Conservation (phyloP, 306 rosid species). For the Prunus mongolica region DNA sequence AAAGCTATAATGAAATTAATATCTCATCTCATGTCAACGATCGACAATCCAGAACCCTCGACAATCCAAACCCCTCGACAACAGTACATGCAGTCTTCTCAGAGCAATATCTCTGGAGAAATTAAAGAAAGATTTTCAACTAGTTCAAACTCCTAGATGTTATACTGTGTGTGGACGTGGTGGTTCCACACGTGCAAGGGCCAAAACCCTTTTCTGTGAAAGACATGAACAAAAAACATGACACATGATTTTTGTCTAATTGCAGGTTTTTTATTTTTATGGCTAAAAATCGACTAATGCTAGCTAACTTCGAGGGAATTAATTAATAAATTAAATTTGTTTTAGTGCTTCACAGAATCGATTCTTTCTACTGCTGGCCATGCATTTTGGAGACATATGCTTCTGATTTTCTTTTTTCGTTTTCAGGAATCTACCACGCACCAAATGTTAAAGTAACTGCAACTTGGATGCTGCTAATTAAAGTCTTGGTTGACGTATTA, state of each 20-base stretch:
- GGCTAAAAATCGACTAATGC: background rate
- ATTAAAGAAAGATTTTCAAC: background rate
- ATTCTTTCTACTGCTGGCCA: background rate
- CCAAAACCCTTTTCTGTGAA: background rate
- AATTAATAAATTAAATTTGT: background rate
- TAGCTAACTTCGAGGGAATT: background rate
- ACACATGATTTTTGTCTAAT: conserved; percentile 11
- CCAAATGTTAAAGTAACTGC: background rate
- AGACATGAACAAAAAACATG: conserved; percentile 1
- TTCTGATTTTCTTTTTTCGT: background rate
- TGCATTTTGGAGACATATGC: conserved; percentile 7
- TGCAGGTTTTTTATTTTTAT: background rate
- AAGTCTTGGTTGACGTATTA: no score
- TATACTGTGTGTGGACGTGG: background rate
- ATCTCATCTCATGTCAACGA: background rate
- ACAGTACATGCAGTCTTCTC: background rate
- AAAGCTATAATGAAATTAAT: background rate
- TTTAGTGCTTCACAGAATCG: background rate
- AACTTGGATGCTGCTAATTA: background rate
- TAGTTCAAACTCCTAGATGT: background rate
- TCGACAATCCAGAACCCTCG: background rate
- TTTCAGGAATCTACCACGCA: background rate
- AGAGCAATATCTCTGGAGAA: background rate
- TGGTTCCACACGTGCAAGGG: conserved; percentile 24
- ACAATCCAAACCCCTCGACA: background rate